Base-by-base conservation (phyloP, 1,139 yeast species). In the Yamadazyma jaroonii region DNA sequence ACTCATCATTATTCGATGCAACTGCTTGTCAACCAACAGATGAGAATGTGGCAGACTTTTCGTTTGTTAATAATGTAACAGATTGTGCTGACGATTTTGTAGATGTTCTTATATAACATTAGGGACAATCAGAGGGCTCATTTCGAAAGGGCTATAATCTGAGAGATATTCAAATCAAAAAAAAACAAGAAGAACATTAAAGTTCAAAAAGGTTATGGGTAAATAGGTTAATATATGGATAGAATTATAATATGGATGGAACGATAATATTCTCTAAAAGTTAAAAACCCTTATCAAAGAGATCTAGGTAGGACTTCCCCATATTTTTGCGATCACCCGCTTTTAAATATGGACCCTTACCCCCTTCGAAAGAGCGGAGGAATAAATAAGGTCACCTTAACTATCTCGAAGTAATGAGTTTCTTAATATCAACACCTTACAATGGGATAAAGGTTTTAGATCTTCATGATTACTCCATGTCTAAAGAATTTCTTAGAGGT, bases 1-100 rank as follows among this genome's bases (percentile, higher is more conserved):
- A 67, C 33, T 64, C 72, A 38, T 56, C 72, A 9, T 47, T 66
- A 12, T 67, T 67, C 41, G 67, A 58, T 42, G 59, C 67, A 1
- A 46, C 47, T 3, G 37, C 40, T 2, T 48, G 52, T 38, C 47
- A 45, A 29, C 49, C 49, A 2, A 45, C 50, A 10, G 53, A 51
- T 30, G 52, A 51, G 25, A 48, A 49, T 11, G 33, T 32, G 3
- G 43, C 44, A 21, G 46, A 43, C n/a, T 36, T 37, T 21, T 32
- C 35, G 3, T 38, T 40, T 34, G 51, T 51, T 12, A 56, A 48
- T 39, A 64, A 64, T 39, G 45, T 61, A 31, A 64, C 69, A 1
- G 67, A 53, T 25, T 41, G 55, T 28, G 52, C 6, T 11, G 20
- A 22, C 3, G 34, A 31, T 15, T 11, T 4, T 17, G 20, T 17